phyloP scores from a whole-genome alignment of 805 yeast species.

The Maudiozyma bulderi region DNA sequence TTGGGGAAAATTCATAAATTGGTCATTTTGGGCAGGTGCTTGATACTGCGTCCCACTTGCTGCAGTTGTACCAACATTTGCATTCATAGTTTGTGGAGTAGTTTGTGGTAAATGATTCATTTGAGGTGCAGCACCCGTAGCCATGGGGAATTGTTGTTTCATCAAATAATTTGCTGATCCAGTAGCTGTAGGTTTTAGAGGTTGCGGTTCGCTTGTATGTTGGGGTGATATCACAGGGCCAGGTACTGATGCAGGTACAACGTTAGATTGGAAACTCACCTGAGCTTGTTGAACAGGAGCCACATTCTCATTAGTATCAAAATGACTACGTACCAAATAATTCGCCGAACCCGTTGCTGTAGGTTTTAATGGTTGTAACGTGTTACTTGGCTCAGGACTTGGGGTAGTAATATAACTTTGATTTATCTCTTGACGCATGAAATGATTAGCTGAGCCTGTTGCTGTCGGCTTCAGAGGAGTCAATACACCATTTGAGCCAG shows the following conservation, averaged over 20 bases:
- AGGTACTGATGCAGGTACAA: background rate
- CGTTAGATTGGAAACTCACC: background rate
- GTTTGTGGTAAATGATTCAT: background rate
- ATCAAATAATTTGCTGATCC: slow-evolving; percentile 28
- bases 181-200: slow-evolving; percentile 28
- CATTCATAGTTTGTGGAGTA: background rate
- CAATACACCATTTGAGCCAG: slow-evolving; percentile 5
- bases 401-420: background rate
- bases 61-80: background rate
- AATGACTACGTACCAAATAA: slow-evolving; percentile 22
- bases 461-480: slow-evolving; percentile 29
- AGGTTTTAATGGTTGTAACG: slow-evolving; percentile 26
- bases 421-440: slow-evolving; percentile 1
- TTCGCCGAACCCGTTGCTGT: slow-evolving; percentile 36
- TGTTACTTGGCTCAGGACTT: background rate
- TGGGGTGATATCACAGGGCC: background rate
- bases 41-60: background rate
- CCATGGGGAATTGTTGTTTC: slow-evolving; percentile 19
- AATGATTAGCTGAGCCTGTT: slow-evolving; percentile 24
- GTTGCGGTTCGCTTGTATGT: slow-evolving; percentile 15
- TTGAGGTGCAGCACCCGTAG: slow-evolving; percentile 13
- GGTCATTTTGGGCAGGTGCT: slow-evolving; percentile 13
- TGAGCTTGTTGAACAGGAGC: background rate
- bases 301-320: slow-evolving; percentile 1
- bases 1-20: slow-evolving; percentile 8